phyloP scores from a whole-genome alignment of 129 eudicot species.

The Deinandra increscens region DNA sequence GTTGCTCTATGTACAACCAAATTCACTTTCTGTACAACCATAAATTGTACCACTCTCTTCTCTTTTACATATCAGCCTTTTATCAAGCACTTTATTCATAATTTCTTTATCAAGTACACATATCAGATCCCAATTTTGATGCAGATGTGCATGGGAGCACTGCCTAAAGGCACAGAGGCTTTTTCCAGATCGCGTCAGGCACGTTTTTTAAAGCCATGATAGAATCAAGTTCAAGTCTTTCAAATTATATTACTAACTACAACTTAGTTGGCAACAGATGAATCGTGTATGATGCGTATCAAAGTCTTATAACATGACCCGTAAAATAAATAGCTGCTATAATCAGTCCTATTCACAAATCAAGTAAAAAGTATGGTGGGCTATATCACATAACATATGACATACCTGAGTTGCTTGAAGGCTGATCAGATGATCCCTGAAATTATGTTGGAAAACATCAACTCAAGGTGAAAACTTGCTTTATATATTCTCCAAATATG shows the following conservation, averaged over 20 bases:
- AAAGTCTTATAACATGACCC: neutral
- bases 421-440: conserved; percentile 74
- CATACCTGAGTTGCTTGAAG: conserved; percentile 42
- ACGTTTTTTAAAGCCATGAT: too few species aligned
- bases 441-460: conserved; percentile 29
- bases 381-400: conserved; percentile 28
- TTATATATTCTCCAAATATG: neutral
- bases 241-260: conserved; percentile 10
- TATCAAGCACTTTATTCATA: too few species aligned
- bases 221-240: neutral
- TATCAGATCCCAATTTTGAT: too few species aligned
- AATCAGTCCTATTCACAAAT: conserved; percentile 6
- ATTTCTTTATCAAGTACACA: too few species aligned
- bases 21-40: too few species aligned
- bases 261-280: neutral
- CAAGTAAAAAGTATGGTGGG: conserved; percentile 15
- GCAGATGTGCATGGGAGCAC: too few species aligned
- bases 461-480: conserved; percentile 12
- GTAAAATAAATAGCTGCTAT: neutral
- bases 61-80: too few species aligned
- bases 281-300: neutral
- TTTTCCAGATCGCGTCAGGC: too few species aligned
- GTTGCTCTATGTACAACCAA: too few species aligned
- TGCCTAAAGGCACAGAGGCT: too few species aligned
- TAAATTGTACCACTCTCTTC: too few species aligned